Conservation (phyloP, 2,329 filamentous ascomycete species). For the Xylaria sp. region DNA sequence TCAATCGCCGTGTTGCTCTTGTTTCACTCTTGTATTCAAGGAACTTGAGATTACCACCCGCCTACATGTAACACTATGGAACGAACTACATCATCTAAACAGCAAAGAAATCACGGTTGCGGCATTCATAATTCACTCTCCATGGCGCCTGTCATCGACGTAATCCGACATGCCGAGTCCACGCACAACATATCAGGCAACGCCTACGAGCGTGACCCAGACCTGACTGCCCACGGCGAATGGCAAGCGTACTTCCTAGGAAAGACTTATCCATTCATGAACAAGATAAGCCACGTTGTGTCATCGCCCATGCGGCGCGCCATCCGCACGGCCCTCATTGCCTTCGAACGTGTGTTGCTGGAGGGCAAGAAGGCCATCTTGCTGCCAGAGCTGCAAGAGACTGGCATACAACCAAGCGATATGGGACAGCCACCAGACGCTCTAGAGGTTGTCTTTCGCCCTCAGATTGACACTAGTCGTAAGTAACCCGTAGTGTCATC, state of each 20-base stretch:
- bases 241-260: slow-evolving; percentile 74
- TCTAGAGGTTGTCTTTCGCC: slow-evolving; percentile 62
- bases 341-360: slow-evolving; percentile 67
- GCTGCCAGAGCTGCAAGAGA: slow-evolving; percentile 81
- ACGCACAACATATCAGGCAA: slow-evolving; percentile 77
- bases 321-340: slow-evolving; percentile 76
- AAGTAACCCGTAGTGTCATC: neutral
- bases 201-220: slow-evolving; percentile 75
- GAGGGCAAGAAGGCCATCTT: slow-evolving; percentile 64
- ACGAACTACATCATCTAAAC: neutral
- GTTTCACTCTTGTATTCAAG: neutral
- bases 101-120: neutral
- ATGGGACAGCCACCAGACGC: slow-evolving; percentile 67
- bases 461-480: slow-evolving; percentile 59
- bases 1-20: neutral
- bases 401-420: slow-evolving; percentile 77
- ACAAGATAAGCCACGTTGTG: slow-evolving; percentile 71
- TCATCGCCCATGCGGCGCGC: slow-evolving; percentile 83
- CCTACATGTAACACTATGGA: neutral
- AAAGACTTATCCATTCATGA: slow-evolving; percentile 68
- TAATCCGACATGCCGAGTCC: slow-evolving; percentile 78
- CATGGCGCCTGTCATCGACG: slow-evolving; percentile 67
- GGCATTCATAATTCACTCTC: no score
- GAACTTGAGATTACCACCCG: neutral
- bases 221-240: slow-evolving; percentile 76